Conservation (phyloP, 441 rosid genomes). For the Syzygium malaccense region DNA sequence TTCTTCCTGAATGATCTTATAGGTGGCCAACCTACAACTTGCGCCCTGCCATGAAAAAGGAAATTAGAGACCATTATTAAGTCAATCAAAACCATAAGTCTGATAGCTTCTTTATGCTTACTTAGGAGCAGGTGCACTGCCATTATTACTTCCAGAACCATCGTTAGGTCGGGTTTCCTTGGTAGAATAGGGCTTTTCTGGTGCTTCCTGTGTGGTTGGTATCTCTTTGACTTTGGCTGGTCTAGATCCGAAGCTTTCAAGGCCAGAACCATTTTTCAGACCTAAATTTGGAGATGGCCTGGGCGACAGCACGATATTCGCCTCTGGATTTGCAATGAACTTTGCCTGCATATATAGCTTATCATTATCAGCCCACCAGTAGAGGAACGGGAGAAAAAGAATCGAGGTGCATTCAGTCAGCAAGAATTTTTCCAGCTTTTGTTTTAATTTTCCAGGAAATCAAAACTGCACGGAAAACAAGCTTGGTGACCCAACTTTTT, state of each 20-base stretch:
- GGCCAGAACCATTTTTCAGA: conserved; percentile 36
- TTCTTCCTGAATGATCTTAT: conserved; percentile 56
- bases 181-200: conserved; percentile 28
- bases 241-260: conserved; percentile 42
- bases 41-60: conserved; percentile 38
- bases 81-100: background rate
- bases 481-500: background rate
- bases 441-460: background rate
- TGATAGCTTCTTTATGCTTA: conserved; percentile 4
- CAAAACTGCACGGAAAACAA: background rate
- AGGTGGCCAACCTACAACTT: conserved; percentile 83
- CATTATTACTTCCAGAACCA: conserved; percentile 15
- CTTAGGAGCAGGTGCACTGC: conserved; percentile 33
- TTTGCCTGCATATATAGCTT: conserved; percentile 33
- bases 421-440: background rate
- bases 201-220: conserved; percentile 15
- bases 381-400: background rate
- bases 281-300: conserved; percentile 46
- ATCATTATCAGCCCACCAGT: background rate
- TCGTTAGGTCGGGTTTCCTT: conserved; percentile 18
- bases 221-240: conserved; percentile 37
- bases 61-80: background rate
- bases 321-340: conserved; percentile 34
- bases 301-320: conserved; percentile 38
- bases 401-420: background rate